Percentiles rank a stretch among this genome's conserved stretches.
These are phyloP conservation scores for Penicillium sp. DNA, from an alignment of 2,329 filamentous ascomycete species.

Conservation along the genomic window DNA sequence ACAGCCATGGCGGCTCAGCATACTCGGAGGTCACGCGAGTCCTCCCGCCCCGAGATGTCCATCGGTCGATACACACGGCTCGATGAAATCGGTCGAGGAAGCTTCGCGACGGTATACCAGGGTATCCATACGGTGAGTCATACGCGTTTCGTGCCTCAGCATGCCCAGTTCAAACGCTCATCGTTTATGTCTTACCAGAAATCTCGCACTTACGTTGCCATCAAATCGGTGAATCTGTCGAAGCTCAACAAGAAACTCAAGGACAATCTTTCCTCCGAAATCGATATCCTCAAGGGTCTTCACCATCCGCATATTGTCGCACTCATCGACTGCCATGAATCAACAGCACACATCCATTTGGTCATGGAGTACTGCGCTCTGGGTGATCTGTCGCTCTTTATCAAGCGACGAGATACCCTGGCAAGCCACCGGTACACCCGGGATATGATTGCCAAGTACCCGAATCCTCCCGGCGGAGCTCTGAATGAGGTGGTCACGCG, in stretches of 20 bases:
- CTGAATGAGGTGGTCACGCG: constrained; percentile 93
- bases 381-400: constrained; percentile 89
- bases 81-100: constrained; percentile 91
- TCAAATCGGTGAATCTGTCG: constrained; percentile 90
- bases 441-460: constrained; percentile 91
- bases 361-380: constrained; percentile 99
- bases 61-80: constrained; percentile 78
- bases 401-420: constrained; percentile 85
- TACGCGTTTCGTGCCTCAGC: not conserved
- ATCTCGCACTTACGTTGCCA: constrained; percentile 76
- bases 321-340: constrained; percentile 89
- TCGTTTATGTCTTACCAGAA: constrained; percentile 50
- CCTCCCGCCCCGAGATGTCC: constrained; percentile 33
- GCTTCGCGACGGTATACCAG: constrained; percentile 92
- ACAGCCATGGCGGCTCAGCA: constrained; percentile 45
- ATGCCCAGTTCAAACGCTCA: constrained; percentile 10
- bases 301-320: constrained; percentile 96
- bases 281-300: constrained; percentile 87
- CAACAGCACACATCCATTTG: constrained; percentile 82
- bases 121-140: constrained; percentile 73
- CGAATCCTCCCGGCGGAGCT: constrained; percentile 74
- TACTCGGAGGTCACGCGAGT: constrained; percentile 39
- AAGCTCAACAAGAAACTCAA: constrained; percentile 94
- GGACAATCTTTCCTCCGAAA: constrained; percentile 92
- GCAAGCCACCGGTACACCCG: constrained; percentile 73